Percentiles rank a stretch among this genome's conserved stretches.
These are phyloP conservation scores for Aquanectria penicillioides DNA, from an alignment of 2,329 filamentous ascomycete species.

Conservation along the genomic window DNA sequence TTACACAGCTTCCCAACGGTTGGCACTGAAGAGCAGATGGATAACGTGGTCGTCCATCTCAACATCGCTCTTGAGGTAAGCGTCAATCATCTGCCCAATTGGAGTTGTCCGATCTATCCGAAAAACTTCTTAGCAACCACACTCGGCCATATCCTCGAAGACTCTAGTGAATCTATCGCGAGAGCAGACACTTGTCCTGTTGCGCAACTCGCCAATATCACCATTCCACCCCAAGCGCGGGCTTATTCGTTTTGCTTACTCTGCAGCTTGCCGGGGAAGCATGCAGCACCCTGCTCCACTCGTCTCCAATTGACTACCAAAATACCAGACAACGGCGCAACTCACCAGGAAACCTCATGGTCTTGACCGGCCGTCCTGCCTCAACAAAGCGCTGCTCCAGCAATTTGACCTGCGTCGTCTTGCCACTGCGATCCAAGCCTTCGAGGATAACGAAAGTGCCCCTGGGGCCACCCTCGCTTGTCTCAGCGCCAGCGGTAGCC, in stretches of 20 bases:
- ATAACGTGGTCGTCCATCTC: slow-evolving; percentile 89
- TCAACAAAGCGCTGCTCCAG: slow-evolving; percentile 66
- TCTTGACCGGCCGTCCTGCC: slow-evolving; percentile 59
- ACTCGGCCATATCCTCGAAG: background rate
- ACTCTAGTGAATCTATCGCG: too few relatives aligned
- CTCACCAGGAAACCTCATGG: slow-evolving; percentile 68
- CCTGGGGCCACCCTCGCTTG: slow-evolving; percentile 30
- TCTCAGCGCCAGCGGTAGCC: background rate
- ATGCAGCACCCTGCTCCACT: too few relatives aligned
- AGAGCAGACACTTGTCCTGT: background rate
- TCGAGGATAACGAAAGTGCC: slow-evolving; percentile 87
- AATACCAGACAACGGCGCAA: slow-evolving; percentile 11
- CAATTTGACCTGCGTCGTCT: slow-evolving; percentile 86
- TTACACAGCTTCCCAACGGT: slow-evolving; percentile 82
- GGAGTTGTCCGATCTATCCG: slow-evolving; percentile 78
- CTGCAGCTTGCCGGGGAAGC: too few relatives aligned
- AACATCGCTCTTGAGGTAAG: slow-evolving; percentile 77
- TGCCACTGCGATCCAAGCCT: slow-evolving; percentile 89
- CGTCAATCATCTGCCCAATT: slow-evolving; percentile 88
- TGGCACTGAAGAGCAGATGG: slow-evolving; percentile 89
- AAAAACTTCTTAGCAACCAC: slow-evolving; percentile 12
- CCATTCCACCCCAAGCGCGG: background rate
- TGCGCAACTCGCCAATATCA: background rate
- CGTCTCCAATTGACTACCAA: background rate
- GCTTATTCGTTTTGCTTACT: too few relatives aligned